Conservation (phyloP, 2,329 filamentous ascomycete species). For the Penicillium crustosum region DNA sequence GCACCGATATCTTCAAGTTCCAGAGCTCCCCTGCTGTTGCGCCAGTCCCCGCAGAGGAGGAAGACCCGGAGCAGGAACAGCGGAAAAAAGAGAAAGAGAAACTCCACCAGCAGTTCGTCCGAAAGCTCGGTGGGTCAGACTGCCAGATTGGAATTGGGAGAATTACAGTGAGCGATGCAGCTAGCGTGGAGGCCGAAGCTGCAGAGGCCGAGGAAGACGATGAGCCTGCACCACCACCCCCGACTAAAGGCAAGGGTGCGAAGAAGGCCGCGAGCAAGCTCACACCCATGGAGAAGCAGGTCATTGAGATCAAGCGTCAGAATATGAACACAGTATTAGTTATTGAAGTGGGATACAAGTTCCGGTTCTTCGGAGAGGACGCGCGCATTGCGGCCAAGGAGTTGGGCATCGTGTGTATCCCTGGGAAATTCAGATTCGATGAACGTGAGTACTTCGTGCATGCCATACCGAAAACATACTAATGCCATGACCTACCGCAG, state of each 20-base stretch:
- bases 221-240: conserved; percentile 44
- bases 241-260: conserved; percentile 48
- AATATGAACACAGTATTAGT: conserved; percentile 87
- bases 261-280: conserved; percentile 82
- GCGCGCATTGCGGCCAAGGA: conserved; percentile 85
- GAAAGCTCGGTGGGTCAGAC: conserved; percentile 83
- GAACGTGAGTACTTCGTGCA: conserved; percentile 61
- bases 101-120: conserved; percentile 81
- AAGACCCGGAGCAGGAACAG: conserved; percentile 51
- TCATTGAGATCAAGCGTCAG: conserved; percentile 89
- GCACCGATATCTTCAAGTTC: conserved; percentile 62
- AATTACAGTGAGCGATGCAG: conserved; percentile 55
- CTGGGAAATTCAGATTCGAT: conserved; percentile 90
- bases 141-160: conserved; percentile 69
- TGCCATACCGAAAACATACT: conserved; percentile 12
- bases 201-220: conserved; percentile 59
- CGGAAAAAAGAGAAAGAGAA: conserved; percentile 63
- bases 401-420: conserved; percentile 92
- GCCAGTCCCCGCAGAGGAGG: conserved; percentile 34
- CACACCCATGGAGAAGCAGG: conserved; percentile 90
- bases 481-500: conserved; percentile 36
- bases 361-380: conserved; percentile 94
- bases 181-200: conserved; percentile 57
- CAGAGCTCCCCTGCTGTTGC: conserved; percentile 50
- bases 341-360: conserved; percentile 97